A percentile compares a stretch with the other conserved stretches of the same genome.
phyloP scores from a whole-genome alignment of 106 monocot genomes.

The Agapanthus africanus region DNA sequence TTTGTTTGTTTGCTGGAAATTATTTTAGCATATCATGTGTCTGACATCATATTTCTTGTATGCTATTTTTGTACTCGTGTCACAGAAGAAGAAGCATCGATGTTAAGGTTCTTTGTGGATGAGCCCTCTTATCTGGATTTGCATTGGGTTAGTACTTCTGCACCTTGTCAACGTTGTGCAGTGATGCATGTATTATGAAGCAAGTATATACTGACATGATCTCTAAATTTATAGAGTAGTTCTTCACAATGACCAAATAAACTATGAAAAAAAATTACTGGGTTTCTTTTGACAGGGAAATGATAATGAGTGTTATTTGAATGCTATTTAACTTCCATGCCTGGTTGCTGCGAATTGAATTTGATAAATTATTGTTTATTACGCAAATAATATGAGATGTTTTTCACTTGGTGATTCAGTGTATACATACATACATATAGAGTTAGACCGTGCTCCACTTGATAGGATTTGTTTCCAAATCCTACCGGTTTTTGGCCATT shows the following conservation, averaged over 20 bases:
- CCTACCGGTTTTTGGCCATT: too few relatives aligned
- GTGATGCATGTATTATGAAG: not conserved
- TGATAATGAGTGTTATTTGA: not conserved
- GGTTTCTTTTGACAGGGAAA: not conserved
- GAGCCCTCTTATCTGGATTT: slow-evolving; percentile 80
- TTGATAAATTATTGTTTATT: too few relatives aligned
- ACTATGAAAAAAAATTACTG: not conserved
- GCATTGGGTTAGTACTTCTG: slow-evolving; percentile 68
- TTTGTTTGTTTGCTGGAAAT: too few relatives aligned
- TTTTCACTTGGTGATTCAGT: not conserved
- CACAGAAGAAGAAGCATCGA: slow-evolving; percentile 70
- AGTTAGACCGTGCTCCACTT: too few relatives aligned
- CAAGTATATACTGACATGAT: not conserved
- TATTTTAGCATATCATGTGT: too few relatives aligned
- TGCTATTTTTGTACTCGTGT: not conserved
- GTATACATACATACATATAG: too few relatives aligned
- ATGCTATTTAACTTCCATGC: not conserved
- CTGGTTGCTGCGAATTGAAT: too few relatives aligned
- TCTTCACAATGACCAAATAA: not conserved
- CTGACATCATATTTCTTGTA: too few relatives aligned
- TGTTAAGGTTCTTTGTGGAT: slow-evolving; percentile 64
- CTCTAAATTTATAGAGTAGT: not conserved
- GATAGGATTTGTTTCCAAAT: too few relatives aligned
- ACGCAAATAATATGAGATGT: not conserved
- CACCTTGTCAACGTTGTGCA: not conserved